A percentile compares a stretch with the other conserved stretches of the same genome.
Evolutionary conservation across 179 eudicot genomes (phyloP).

Genomic region (Carnegiea gigantea): DNA sequence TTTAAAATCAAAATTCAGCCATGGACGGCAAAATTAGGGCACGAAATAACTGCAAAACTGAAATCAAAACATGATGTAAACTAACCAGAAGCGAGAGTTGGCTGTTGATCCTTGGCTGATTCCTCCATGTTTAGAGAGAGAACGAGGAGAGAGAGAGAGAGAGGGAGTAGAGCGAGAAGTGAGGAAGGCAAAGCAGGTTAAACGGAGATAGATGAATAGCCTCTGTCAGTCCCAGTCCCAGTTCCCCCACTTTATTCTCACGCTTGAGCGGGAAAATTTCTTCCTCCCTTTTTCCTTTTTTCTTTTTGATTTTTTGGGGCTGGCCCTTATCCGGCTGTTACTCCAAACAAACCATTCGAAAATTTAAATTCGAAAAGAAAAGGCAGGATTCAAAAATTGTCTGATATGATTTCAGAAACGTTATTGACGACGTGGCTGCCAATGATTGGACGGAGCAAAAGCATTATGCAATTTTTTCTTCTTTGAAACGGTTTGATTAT

Average conservation of each 20-base stretch:
- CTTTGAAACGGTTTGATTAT: conserved; percentile 29
- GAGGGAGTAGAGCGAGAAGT: conserved; percentile 2
- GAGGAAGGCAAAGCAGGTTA: not conserved
- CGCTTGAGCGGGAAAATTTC: conserved; percentile 27
- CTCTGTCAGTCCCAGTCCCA: not conserved
- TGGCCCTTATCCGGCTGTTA: not conserved
- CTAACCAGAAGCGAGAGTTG: conserved; percentile 25
- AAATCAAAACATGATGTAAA: not conserved
- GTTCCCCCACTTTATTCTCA: conserved; percentile 13
- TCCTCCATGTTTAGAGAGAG: conserved; percentile 28
- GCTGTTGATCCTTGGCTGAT: conserved; percentile 20
- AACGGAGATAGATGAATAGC: not conserved
- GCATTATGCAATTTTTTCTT: not conserved
- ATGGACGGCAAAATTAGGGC: not conserved
- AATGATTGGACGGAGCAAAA: not conserved
- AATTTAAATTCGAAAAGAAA: not conserved
- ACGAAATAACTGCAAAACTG: not conserved
- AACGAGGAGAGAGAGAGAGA: not conserved
- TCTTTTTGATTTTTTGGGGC: not conserved
- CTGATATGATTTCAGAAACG: not conserved
- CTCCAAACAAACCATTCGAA: not conserved
- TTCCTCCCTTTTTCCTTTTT: no score
- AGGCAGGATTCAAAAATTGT: not conserved
- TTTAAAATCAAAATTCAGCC: not conserved
- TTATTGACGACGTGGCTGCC: not conserved